phyloP scores from a whole-genome alignment of 1,139 yeast genomes.

The Debaryomycetaceae sp. region DNA sequence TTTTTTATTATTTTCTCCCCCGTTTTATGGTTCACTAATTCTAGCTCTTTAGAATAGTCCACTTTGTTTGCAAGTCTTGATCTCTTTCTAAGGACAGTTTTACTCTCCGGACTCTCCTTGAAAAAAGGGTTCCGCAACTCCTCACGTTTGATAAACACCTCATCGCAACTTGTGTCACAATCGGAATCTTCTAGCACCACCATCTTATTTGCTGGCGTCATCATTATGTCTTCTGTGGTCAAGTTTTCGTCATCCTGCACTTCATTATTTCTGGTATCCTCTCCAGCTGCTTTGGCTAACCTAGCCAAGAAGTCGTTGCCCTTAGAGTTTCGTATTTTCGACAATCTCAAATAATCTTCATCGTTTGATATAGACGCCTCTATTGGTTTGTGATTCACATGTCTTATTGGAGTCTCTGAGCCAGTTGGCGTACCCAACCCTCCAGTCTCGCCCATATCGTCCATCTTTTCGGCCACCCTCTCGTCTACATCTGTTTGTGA shows the following conservation, averaged over 20 bases:
- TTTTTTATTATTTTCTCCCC: conserved; percentile 22
- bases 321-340: not conserved
- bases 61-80: no score
- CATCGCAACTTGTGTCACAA: not conserved
- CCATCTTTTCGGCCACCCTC: not conserved
- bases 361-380: not conserved
- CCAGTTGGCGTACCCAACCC: not conserved
- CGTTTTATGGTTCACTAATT: conserved; percentile 24
- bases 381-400: not conserved
- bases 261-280: not conserved
- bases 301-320: not conserved
- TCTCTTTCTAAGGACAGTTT: not conserved
- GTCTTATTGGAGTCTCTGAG: no score
- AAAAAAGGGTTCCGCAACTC: not conserved
- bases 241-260: not conserved
- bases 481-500: not conserved
- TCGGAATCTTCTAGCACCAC: not conserved
- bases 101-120: not conserved
- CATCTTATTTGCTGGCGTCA: not conserved
- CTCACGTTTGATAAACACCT: not conserved
- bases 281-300: not conserved
- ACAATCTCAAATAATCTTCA: not conserved
- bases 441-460: not conserved
- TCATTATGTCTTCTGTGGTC: not conserved
- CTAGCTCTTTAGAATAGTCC: conserved; percentile 25